Evolutionary conservation across 2,329 filamentous ascomycete genomes (phyloP).

Genomic region (Eutypa lata): DNA sequence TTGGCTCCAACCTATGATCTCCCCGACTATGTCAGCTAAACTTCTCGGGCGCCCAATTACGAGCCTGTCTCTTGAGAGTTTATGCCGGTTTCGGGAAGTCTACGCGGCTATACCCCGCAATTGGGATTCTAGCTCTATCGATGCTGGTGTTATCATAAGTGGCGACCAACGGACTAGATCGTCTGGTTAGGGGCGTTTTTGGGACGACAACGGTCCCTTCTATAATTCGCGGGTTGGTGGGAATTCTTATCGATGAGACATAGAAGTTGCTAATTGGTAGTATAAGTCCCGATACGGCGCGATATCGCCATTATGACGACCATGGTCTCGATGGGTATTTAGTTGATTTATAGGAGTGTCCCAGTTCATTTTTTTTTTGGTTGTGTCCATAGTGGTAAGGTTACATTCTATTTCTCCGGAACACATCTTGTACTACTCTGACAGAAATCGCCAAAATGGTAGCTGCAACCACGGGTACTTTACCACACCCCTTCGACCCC

Average conservation of each 20-base stretch:
- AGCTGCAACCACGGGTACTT: constrained; percentile 12
- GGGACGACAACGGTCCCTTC: neutral
- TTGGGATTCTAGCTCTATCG: constrained; percentile 10
- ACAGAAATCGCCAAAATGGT: constrained; percentile 14
- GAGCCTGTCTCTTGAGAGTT: constrained; percentile 3
- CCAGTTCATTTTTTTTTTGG: neutral
- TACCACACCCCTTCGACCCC: constrained; percentile 73
- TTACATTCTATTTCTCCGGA: neutral
- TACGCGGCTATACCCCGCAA: constrained; percentile 24
- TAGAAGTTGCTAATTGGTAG: neutral
- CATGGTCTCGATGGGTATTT: neutral
- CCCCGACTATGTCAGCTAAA: constrained; percentile 1
- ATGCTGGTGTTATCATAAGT: constrained; percentile 10
- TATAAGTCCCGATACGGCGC: neutral
- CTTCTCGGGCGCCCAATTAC: constrained; percentile 7
- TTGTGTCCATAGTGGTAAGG: neutral
- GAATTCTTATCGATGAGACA: neutral
- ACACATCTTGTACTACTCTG: too few relatives aligned
- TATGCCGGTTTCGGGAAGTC: constrained; percentile 25
- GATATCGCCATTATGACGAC: neutral
- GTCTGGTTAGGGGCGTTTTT: constrained; percentile 7
- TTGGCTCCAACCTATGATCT: neutral
- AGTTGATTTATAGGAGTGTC: neutral
- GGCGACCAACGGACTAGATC: neutral
- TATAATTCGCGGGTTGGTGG: neutral